Percentiles rank a stretch among this genome's conserved stretches.
phyloP scores from a whole-genome alignment of 2,329 filamentous ascomycete genomes.

The Xylariaceae sp. region DNA sequence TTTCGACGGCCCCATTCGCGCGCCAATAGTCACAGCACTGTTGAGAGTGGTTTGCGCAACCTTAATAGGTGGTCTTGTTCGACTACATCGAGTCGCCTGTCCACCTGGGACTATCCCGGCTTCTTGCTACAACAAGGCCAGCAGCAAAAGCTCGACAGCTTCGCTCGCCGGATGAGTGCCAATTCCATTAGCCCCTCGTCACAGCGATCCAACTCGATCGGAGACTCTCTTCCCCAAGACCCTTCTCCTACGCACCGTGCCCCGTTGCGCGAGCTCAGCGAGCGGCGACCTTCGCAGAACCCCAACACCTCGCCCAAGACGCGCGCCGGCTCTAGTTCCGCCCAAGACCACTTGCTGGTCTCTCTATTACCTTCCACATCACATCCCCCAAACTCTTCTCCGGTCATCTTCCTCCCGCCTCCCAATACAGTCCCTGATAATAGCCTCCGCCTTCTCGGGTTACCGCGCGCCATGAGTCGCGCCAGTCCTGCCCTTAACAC shows the following conservation, averaged over 20 bases:
- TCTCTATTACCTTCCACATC: conserved; percentile 28
- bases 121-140: conserved; percentile 28
- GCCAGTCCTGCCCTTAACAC: conserved; percentile 24
- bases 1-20: conserved; percentile 22
- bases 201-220: conserved; percentile 14
- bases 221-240: conserved; percentile 4
- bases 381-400: conserved; percentile 38
- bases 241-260: conserved; percentile 15
- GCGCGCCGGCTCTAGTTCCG: conserved; percentile 1
- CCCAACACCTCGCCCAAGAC: conserved; percentile 24
- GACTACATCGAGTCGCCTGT: conserved; percentile 46
- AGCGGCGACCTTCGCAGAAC: conserved; percentile 31
- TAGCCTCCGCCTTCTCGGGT: conserved; percentile 13
- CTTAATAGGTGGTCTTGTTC: conserved; percentile 53
- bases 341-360: conserved; percentile 23
- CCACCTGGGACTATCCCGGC: conserved; percentile 29
- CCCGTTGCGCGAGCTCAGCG: conserved; percentile 29
- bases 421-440: conserved; percentile 33
- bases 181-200: conserved; percentile 38
- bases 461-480: conserved; percentile 23
- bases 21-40: conserved; percentile 26
- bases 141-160: conserved; percentile 28
- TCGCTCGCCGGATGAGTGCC: conserved; percentile 43
- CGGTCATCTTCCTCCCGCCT: conserved; percentile 40
- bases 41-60: conserved; percentile 45